A percentile compares a stretch with the other conserved stretches of the same genome.
These are phyloP conservation scores for Samsoniella hepiali DNA, from an alignment of 2,329 filamentous ascomycete genomes.

Conservation along the genomic window DNA sequence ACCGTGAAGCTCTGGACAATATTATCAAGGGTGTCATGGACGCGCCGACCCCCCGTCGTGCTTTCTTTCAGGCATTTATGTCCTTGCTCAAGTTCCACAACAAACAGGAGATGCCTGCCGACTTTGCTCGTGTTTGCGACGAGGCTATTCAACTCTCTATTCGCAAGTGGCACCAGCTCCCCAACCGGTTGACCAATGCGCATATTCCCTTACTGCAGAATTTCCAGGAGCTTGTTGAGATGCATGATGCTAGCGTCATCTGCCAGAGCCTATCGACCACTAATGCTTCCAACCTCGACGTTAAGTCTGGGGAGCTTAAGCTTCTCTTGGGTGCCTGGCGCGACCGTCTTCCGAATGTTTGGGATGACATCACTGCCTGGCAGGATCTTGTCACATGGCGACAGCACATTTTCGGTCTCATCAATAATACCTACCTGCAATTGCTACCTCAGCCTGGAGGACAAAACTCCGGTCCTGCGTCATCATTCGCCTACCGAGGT, in stretches of 20 bases:
- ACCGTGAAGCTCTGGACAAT: slow-evolving; percentile 83
- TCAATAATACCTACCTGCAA: slow-evolving; percentile 88
- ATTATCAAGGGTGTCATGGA: slow-evolving; percentile 98
- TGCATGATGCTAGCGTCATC: slow-evolving; percentile 96
- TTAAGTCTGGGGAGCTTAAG: slow-evolving; percentile 94
- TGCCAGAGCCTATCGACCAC: slow-evolving; percentile 87
- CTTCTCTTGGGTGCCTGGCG: slow-evolving; percentile 91
- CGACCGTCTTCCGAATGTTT: slow-evolving; percentile 91
- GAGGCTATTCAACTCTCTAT: slow-evolving; percentile 97
- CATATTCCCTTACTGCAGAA: slow-evolving; percentile 94
- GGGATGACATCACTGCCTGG: slow-evolving; percentile 99
- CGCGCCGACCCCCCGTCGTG: slow-evolving; percentile 85
- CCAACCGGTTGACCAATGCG: slow-evolving; percentile 85
- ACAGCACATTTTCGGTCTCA: slow-evolving; percentile 96
- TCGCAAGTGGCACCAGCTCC: slow-evolving; percentile 98
- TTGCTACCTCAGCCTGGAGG: slow-evolving; percentile 72
- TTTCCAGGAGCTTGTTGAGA: slow-evolving; percentile 95
- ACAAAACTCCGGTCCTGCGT: slow-evolving; percentile 81
- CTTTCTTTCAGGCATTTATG: slow-evolving; percentile 99
- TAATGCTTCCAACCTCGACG: slow-evolving; percentile 79
- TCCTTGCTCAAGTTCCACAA: slow-evolving; percentile 90
- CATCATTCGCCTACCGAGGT: slow-evolving; percentile 85
- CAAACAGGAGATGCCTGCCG: slow-evolving; percentile 72
- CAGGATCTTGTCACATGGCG: slow-evolving; percentile 99
- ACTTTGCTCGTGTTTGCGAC: slow-evolving; percentile 89